phyloP scores from a whole-genome alignment of 345 rosid species.

The Eucalyptus brandiana region DNA sequence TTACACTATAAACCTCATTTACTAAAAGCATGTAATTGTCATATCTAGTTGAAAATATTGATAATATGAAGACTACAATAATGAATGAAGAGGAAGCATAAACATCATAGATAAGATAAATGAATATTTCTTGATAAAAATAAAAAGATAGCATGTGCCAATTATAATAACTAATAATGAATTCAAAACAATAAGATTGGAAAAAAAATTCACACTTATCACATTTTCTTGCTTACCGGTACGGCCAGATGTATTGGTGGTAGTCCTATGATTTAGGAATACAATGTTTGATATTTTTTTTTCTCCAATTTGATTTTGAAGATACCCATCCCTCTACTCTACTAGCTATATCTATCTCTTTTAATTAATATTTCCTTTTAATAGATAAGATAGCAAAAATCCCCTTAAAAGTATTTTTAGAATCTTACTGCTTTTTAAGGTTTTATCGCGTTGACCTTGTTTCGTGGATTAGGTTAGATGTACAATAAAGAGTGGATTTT shows the following conservation, averaged over 20 bases:
- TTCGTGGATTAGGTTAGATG: no score
- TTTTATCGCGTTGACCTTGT: neutral
- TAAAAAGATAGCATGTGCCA: no score
- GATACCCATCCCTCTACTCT: neutral
- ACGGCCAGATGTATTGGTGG: neutral
- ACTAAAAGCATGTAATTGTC: neutral
- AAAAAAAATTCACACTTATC: no score
- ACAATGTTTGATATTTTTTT: neutral
- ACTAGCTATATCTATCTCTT: neutral
- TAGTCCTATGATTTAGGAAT: neutral
- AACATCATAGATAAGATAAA: no score
- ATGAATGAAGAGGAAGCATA: no score
- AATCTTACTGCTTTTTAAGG: neutral
- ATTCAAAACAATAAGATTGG: fast-evolving
- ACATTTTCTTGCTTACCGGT: no score
- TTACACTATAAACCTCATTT: neutral
- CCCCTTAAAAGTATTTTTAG: neutral
- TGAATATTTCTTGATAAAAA: no score
- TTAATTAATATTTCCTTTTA: neutral
- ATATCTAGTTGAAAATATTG: no score
- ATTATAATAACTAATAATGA: no score
- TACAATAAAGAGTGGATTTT: neutral
- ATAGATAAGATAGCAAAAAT: neutral
- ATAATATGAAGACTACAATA: neutral
- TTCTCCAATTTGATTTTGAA: neutral